Percentiles rank a stretch among this genome's conserved stretches.
phyloP scores from a whole-genome alignment of 441 rosid species.

The Euphorbia celastroides region DNA sequence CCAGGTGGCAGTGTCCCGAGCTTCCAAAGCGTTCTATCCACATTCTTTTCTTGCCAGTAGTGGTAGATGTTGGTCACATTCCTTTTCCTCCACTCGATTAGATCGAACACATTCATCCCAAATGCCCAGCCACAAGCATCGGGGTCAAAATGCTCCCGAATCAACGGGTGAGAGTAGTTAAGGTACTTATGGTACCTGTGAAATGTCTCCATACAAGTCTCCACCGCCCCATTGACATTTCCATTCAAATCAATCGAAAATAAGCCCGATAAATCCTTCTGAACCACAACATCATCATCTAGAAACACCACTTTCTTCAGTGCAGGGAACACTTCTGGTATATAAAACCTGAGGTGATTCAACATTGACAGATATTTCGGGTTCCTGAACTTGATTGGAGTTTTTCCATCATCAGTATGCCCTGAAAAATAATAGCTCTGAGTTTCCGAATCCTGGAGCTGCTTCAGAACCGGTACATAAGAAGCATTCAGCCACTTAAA shows the following conservation, averaged over 20 bases:
- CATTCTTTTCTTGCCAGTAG: slow-evolving; percentile 91
- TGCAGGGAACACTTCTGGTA: slow-evolving; percentile 83
- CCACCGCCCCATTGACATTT: slow-evolving; percentile 93
- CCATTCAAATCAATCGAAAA: slow-evolving; percentile 46
- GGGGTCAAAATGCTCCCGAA: slow-evolving; percentile 78
- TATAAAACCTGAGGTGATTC: slow-evolving; percentile 71
- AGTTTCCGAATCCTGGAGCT: slow-evolving; percentile 94
- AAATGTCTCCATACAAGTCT: slow-evolving; percentile 96
- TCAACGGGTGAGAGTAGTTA: slow-evolving; percentile 65
- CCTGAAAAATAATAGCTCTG: slow-evolving; percentile 95
- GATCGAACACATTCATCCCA: slow-evolving; percentile 92
- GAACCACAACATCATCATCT: slow-evolving; percentile 90
- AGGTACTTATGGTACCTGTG: slow-evolving; percentile 65
- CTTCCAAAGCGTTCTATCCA: slow-evolving; percentile 85
- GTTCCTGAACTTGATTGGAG: slow-evolving; percentile 86
- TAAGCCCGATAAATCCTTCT: slow-evolving; percentile 59
- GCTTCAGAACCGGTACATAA: slow-evolving; percentile 94
- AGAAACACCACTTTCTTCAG: slow-evolving; percentile 77
- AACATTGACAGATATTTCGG: slow-evolving; percentile 88
- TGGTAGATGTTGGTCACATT: slow-evolving; percentile 87
- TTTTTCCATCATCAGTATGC: slow-evolving; percentile 54
- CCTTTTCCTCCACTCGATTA: slow-evolving; percentile 86
- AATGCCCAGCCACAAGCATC: slow-evolving; percentile 99
- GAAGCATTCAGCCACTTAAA: slow-evolving; percentile 96
- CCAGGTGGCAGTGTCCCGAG: slow-evolving; percentile 97